These are phyloP conservation scores for Ilex asprella DNA, from an alignment of 257 asterid genomes.

Conservation along the genomic window DNA sequence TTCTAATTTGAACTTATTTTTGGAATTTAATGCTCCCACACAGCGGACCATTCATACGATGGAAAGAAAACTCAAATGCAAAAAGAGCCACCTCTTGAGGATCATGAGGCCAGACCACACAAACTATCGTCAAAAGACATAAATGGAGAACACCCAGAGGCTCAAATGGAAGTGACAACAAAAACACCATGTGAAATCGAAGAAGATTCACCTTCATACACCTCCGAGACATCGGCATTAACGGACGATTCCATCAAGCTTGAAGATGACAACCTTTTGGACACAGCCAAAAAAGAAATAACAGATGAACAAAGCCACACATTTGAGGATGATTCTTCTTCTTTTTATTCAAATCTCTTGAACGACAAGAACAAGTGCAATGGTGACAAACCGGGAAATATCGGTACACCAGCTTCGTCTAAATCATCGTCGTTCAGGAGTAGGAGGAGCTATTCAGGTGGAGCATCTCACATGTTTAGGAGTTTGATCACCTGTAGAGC, in stretches of 20 bases:
- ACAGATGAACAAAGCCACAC: slow-evolving; percentile 14
- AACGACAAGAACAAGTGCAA: slow-evolving; percentile 27
- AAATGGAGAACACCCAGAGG: slow-evolving; percentile 21
- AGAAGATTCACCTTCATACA: slow-evolving; percentile 45
- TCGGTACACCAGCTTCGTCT: not conserved
- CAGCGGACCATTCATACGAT: no score
- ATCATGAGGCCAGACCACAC: no score
- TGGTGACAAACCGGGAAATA: slow-evolving; percentile 17
- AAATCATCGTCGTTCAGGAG: slow-evolving; percentile 15
- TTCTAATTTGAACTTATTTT: no score
- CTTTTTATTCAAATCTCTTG: slow-evolving; percentile 3
- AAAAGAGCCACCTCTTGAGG: no score
- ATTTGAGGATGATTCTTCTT: not conserved
- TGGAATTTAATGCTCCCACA: no score
- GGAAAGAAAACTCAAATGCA: no score
- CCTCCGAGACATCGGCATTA: slow-evolving; percentile 64
- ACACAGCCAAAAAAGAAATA: slow-evolving; percentile 17
- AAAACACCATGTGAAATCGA: slow-evolving; percentile 53
- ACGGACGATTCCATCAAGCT: slow-evolving; percentile 40
- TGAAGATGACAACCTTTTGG: slow-evolving; percentile 22
- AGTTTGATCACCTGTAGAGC: slow-evolving; percentile 66
- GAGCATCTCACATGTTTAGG: slow-evolving; percentile 39
- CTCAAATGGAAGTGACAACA: slow-evolving; percentile 23
- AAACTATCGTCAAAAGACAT: no score
- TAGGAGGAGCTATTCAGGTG: slow-evolving; percentile 37